phyloP scores from a whole-genome alignment of 225 moss, liverwort and hornwort species.

The Takakia lepidozioides region DNA sequence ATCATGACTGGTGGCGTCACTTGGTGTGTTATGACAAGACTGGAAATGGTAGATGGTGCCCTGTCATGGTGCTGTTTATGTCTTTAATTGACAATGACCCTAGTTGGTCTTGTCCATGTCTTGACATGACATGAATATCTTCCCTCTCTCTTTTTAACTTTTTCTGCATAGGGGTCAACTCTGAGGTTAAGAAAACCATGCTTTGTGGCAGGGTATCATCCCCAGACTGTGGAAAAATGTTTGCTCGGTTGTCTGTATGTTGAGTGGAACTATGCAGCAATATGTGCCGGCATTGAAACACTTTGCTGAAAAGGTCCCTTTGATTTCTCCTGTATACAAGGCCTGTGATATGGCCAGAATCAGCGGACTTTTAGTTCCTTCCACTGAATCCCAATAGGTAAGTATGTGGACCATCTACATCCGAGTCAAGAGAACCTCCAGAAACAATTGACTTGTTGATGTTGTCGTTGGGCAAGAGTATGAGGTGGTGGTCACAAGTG shows the following conservation, averaged over 20 bases:
- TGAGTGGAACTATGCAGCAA: conserved; percentile 29
- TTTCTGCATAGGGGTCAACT: too few species aligned
- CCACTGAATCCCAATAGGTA: conserved; percentile 7
- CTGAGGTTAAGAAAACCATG: too few species aligned
- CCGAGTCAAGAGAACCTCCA: background rate
- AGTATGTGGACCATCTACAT: too few species aligned
- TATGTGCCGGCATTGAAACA: conserved; percentile 19
- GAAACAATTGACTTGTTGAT: conserved; percentile 26
- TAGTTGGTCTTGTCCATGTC: too few species aligned
- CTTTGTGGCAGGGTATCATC: conserved; percentile 27
- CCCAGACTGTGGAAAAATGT: conserved; percentile 31
- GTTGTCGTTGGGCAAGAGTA: conserved; percentile 31
- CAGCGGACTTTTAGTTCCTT: conserved; percentile 30
- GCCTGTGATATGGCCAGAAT: conserved; percentile 18
- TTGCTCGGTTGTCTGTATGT: conserved; percentile 12
- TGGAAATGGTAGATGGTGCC: too few species aligned
- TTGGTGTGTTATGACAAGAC: too few species aligned
- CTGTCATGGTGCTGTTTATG: too few species aligned
- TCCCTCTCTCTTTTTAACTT: too few species aligned
- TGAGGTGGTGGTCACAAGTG: conserved; percentile 35
- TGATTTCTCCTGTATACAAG: conserved; percentile 24
- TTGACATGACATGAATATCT: too few species aligned
- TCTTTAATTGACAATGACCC: too few species aligned
- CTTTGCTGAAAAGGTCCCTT: conserved; percentile 13
- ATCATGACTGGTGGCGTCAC: too few species aligned